Conservation (phyloP, 176 grass and related monocot species). For the Oryza glumipatula region DNA sequence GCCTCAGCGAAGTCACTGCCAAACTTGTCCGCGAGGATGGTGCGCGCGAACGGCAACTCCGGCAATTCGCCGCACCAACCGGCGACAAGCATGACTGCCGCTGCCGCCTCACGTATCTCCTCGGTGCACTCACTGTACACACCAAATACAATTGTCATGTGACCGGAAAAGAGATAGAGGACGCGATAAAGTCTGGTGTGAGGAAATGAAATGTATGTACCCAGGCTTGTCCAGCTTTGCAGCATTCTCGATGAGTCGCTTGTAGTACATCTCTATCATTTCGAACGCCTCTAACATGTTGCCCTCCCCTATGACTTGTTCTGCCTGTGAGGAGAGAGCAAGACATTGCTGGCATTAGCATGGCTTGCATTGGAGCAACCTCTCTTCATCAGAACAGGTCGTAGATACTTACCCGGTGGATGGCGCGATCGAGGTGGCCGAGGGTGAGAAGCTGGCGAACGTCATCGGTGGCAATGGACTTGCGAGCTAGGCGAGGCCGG, state of each 20-base stretch:
- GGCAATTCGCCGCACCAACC: slow-evolving; percentile 49
- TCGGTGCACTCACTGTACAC: slow-evolving; percentile 39
- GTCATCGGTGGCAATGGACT: slow-evolving; percentile 33
- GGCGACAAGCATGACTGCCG: slow-evolving; percentile 46
- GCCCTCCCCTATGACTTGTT: slow-evolving; percentile 52
- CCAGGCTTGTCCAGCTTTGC: slow-evolving; percentile 36
- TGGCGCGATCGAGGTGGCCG: slow-evolving; percentile 45
- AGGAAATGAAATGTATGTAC: slow-evolving; percentile 12
- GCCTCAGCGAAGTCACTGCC: slow-evolving; percentile 18
- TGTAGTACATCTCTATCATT: slow-evolving; percentile 55
- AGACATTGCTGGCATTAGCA: background rate
- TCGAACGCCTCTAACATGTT: slow-evolving; percentile 50
- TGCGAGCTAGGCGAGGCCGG: slow-evolving; percentile 40
- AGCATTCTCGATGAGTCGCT: slow-evolving; percentile 37
- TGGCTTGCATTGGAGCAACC: background rate
- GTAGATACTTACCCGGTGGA: slow-evolving; percentile 22
- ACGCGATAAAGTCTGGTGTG: background rate
- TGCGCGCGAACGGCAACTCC: slow-evolving; percentile 43
- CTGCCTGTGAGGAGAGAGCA: slow-evolving; percentile 25
- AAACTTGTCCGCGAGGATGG: slow-evolving; percentile 53
- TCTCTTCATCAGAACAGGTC: background rate
- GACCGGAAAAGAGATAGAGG: background rate
- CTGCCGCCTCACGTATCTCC: slow-evolving; percentile 37
- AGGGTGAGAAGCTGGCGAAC: slow-evolving; percentile 52
- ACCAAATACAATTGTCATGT: background rate